Evolutionary conservation across 768 basidiomycete genomes (phyloP), one percentile per base, ranked within the genome.

Genomic region (Lactarius deliciosus): DNA sequence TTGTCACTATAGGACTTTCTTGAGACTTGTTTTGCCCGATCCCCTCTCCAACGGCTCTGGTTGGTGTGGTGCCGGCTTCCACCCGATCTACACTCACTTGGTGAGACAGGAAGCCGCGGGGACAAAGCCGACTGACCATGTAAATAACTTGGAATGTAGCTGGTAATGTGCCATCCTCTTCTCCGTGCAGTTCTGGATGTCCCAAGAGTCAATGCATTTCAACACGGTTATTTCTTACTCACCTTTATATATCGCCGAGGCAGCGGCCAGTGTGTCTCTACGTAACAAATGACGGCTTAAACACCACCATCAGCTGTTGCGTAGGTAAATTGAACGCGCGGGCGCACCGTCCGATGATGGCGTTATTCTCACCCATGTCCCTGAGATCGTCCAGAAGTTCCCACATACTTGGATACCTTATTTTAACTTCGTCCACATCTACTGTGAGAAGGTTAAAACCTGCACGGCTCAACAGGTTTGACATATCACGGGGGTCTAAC

Each of bases 91-190:
- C 18, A 16, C 25, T 41, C 34, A 57, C 34, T 60, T n/a, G 34
- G 40, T 43, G 50, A 61, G 22, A 56, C 5, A 30, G 50, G 9
- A 18, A 50, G 54, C 41, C 61, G 45, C 16, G 58, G 58, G 28
- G 22, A 22, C 60, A 30, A 62, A 50, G 40, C 38, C 56, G 45
- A 77, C 83, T 68, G 69, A 93, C 96, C 84, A 98, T 89, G 76
- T 92, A 97, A 64, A 98, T 94, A 57, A 98, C 81, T 74, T 98
- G 94, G 77, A 98, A 99, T 7, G 97, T 99, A 18, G 97, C 97
- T 3, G 96, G 92, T 41, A 98, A 81, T 15, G 83, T 82, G 18
- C 92, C 93, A 73, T 95, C 91, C 72, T 89, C 86, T 64, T 88
- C 81, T 10, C 91, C 94, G 75, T 98, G 90, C 61, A 98, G 73